phyloP scores from a whole-genome alignment of 805 yeast genomes.

The Priceomyces carsonii region DNA sequence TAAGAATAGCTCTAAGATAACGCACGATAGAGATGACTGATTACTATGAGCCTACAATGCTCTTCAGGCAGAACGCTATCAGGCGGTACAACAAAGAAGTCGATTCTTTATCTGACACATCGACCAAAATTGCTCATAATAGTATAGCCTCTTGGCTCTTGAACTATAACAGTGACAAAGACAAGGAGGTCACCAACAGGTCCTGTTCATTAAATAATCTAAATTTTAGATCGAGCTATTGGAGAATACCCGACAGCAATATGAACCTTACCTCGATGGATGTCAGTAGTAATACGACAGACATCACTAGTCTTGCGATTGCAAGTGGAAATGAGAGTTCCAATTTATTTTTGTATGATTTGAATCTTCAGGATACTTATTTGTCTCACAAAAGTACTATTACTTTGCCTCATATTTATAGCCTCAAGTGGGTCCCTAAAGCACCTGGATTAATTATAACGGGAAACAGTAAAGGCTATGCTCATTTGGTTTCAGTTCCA shows the following conservation, averaged over 20 bases:
- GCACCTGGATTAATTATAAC: constrained; percentile 50
- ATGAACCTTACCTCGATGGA: constrained; percentile 48
- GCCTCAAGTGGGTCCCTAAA: constrained; percentile 53
- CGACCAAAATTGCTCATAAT: constrained; percentile 7
- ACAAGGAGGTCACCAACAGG: constrained; percentile 39
- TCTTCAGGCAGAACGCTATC: constrained; percentile 44
- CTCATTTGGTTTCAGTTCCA: constrained; percentile 72
- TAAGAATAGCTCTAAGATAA: constrained; percentile 1
- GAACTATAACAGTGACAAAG: constrained; percentile 22
- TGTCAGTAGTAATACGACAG: constrained; percentile 14
- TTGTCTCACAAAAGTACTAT: constrained; percentile 63
- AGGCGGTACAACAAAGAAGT: constrained; percentile 16
- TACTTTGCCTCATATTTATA: constrained; percentile 53
- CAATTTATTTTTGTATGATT: constrained; percentile 53
- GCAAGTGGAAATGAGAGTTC: constrained; percentile 47
- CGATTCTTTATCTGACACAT: not conserved
- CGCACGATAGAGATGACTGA: constrained; percentile 23
- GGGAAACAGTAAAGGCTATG: constrained; percentile 77
- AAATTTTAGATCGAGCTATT: constrained; percentile 45
- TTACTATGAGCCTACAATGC: constrained; percentile 42
- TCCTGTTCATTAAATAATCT: constrained; percentile 41
- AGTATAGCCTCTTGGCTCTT: constrained; percentile 28
- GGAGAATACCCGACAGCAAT: constrained; percentile 46
- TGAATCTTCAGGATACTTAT: constrained; percentile 38
- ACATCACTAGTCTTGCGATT: constrained; percentile 48